Evolutionary conservation across 2,329 filamentous ascomycete genomes (phyloP), one percentile per base, ranked within the genome.

Genomic region (Chalaropsis ovoidea): DNA sequence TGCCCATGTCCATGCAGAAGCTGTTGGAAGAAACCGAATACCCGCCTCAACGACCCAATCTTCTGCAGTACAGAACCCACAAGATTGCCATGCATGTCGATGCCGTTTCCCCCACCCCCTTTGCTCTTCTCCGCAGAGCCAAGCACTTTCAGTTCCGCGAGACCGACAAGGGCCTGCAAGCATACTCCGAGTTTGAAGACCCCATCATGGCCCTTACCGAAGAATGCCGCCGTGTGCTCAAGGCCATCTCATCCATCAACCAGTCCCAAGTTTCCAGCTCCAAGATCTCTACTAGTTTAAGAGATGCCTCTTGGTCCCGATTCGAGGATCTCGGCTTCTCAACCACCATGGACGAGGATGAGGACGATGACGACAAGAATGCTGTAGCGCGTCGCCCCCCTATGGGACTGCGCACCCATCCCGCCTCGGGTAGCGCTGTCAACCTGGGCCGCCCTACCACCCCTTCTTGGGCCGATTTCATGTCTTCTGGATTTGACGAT

Each of bases 51-150:
- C 81, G 84, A 42, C 89, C 91, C 10, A 80, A 82, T 0, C 79
- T 96, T 43, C 81, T 96, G 74, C 88, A 92, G 73, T 85, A 88
- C 3, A 82, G 83, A 0, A 96, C 92, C 2, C 88, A 91, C 68
- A 92, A 90, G 73, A 91, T 99, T 3, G 86, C 95, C 68, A 96
- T 99, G 92, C 92, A 96, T 69, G 94, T 99, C 22, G 90, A 97
- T 70, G 86, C 86, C 0, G 93, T 99, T 43, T 99, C 94, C 0
- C 91, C 94, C 0, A 96, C 92, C 0, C 94, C 94, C 0, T 97
- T 97, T 75, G 83, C 94, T 2, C 81, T 99, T 13, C 79, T 99
- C 54, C 88, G 94, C 68, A 86, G 94, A 70, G 90, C 92, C 58
- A 96, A 90, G 73, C 88, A 97, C 74, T 97, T 99, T 74, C 88